Evolutionary conservation across 345 rosid genomes (phyloP), one percentile per base, ranked within the genome.

Genomic region (Sonneratia caseolaris): DNA sequence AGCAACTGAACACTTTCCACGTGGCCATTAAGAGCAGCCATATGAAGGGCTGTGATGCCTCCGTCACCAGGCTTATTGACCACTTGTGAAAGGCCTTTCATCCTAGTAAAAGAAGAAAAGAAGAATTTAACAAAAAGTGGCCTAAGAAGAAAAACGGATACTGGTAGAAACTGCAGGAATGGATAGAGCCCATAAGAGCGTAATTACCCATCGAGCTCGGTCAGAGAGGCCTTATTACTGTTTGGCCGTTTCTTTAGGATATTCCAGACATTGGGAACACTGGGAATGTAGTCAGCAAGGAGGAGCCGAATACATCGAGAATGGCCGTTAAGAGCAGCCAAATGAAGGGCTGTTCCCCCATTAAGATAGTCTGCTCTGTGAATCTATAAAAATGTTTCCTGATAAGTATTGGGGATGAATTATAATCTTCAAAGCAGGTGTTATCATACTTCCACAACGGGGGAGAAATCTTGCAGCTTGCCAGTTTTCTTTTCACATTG

Each of bases 271-370:
- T 86, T 76, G 21, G 88, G 83, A 4, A 82, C 70, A 75, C 97
- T 90, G 64, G 98, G 99, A 72, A 95, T 82, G 48, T 85, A 89
- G 80, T 92, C 97, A 0, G 94, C 87, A 77, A 92, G 92, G 59
- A 95, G 84, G n/a, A 95, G 89, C 83, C 98, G 85, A 59, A 92
- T 85, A 76, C 98, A 92, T 72, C 86, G 82, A 69, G 91, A 78
- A 68, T 95, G 97, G 72, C 99, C 99, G 76, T 92, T 92, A 77
- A 95, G 74, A 75, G 98, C 94, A 71, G 98, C 94, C 68, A 95
- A 86, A 77, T 92, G 99, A 22, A 95, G 88, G 66, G 99, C 99
- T 53, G 96, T 95, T 43, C 97, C 99, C 42, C 98, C 98, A 73
- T 95, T 95, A 49, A 95, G 79, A 81, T 89, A 92, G 82, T 95